Conservation (phyloP, 1,139 yeast genomes). For the Nakaseomyces delphensis region DNA sequence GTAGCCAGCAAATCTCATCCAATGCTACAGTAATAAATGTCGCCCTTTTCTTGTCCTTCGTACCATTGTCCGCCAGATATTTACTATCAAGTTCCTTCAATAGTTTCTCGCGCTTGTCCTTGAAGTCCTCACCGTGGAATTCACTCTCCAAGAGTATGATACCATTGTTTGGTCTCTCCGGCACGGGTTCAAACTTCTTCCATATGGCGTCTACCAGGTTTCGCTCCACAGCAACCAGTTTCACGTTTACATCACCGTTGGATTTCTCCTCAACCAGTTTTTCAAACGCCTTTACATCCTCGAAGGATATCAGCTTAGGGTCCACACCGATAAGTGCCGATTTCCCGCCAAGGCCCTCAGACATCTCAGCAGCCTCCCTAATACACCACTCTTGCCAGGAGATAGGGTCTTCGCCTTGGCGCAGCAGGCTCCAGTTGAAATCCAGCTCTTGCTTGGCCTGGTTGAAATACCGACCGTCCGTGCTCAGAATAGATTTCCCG, state of each 20-base stretch:
- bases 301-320: constrained; percentile 59
- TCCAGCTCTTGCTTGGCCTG: constrained; percentile 88
- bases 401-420: constrained; percentile 69
- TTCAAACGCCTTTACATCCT: constrained; percentile 35
- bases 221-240: constrained; percentile 52
- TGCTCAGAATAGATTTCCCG: constrained; percentile 67
- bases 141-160: constrained; percentile 40
- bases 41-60: constrained; percentile 22
- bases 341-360: constrained; percentile 34
- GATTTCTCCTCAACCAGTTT: constrained; percentile 27
- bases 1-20: constrained; percentile 90
- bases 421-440: constrained; percentile 76
- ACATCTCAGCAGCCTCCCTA: constrained; percentile 50
- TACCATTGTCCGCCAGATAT: constrained; percentile 27
- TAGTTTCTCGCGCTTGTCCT: constrained; percentile 34
- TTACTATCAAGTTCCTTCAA: constrained; percentile 32
- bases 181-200: constrained; percentile 45
- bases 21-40: constrained; percentile 57
- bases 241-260: constrained; percentile 35
- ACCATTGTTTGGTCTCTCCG: constrained; percentile 38
- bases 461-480: constrained; percentile 90
- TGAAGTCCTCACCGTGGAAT: constrained; percentile 42
- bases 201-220: constrained; percentile 76
- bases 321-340: constrained; percentile 40
- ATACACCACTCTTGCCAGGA: constrained; percentile 88